Evolutionary conservation across 345 rosid species (phyloP).

Genomic region (Gossypium sturtianum): DNA sequence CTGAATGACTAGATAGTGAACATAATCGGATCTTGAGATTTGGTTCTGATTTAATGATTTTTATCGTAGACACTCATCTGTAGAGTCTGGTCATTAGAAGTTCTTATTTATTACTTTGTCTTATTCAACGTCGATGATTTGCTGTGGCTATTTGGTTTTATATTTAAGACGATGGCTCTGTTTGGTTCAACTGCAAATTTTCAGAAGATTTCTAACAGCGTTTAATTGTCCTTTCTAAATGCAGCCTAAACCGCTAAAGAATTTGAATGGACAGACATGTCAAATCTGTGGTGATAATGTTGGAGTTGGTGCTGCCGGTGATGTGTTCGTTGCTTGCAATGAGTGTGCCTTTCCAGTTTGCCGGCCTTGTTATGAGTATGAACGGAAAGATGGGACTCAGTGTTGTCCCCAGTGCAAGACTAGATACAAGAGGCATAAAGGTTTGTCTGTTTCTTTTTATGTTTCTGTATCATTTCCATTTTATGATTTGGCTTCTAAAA

Average conservation of each 20-base stretch:
- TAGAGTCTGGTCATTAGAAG: background rate
- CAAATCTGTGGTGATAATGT: conserved; percentile 95
- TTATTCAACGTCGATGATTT: background rate
- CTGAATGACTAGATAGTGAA: background rate
- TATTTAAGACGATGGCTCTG: background rate
- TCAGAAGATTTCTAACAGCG: conserved; percentile 15
- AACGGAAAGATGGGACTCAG: conserved; percentile 97
- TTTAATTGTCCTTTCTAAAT: conserved; percentile 13
- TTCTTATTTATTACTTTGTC: background rate
- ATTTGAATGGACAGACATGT: conserved; percentile 69
- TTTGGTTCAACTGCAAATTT: background rate
- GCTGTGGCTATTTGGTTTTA: background rate
- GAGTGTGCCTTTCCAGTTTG: conserved; percentile 99
- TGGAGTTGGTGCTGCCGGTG: conserved; percentile 57
- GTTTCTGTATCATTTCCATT: background rate
- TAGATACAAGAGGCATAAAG: conserved; percentile 90
- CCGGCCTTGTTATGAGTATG: conserved; percentile 96
- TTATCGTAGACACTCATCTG: background rate
- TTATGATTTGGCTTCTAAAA: background rate
- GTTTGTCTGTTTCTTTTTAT: conserved; percentile 26
- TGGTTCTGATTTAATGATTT: background rate
- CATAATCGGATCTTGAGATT: background rate
- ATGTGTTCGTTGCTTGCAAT: conserved; percentile 91
- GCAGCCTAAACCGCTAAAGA: conserved; percentile 88
- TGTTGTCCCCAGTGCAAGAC: conserved; percentile 99